These are phyloP conservation scores for Sporothrix brunneoviolacea DNA, from an alignment of 2,329 filamentous ascomycete species.

Conservation along the genomic window DNA sequence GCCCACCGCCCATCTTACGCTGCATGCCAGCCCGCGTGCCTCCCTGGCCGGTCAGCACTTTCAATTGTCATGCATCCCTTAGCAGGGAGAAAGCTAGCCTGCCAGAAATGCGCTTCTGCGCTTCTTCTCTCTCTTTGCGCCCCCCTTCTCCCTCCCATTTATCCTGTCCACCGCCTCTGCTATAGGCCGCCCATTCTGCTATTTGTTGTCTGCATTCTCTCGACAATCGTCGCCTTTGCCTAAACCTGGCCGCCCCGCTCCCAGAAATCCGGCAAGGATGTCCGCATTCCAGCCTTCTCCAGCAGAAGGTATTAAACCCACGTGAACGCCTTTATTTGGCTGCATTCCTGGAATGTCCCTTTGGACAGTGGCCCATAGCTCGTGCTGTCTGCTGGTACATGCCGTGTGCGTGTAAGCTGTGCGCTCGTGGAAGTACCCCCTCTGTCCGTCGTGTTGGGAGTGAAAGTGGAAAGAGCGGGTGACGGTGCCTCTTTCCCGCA, in stretches of 20 bases:
- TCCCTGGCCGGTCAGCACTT: background rate
- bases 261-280: background rate
- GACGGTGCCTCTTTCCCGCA: conserved; percentile 13
- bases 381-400: background rate
- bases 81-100: conserved; percentile 3
- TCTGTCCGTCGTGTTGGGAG: background rate
- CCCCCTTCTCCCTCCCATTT: background rate
- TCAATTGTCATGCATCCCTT: conserved; percentile 5
- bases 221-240: background rate
- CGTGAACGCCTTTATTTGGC: conserved; percentile 5
- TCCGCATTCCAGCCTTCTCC: conserved; percentile 10
- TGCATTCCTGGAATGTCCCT: conserved; percentile 11
- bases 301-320: too few relatives aligned
- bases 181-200: background rate
- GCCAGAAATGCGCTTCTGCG: background rate
- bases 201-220: background rate
- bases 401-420: too few relatives aligned
- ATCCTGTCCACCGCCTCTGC: background rate
- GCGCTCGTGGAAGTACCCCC: too few relatives aligned
- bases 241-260: background rate
- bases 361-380: background rate
- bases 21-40: conserved; percentile 11
- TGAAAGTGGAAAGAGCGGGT: conserved; percentile 9
- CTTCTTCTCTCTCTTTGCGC: background rate
- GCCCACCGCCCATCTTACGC: background rate